A percentile compares a stretch with the other conserved stretches of the same genome.
Evolutionary conservation across 2,329 filamentous ascomycete species (phyloP).

Genomic region (Coleophoma crateriformis): DNA sequence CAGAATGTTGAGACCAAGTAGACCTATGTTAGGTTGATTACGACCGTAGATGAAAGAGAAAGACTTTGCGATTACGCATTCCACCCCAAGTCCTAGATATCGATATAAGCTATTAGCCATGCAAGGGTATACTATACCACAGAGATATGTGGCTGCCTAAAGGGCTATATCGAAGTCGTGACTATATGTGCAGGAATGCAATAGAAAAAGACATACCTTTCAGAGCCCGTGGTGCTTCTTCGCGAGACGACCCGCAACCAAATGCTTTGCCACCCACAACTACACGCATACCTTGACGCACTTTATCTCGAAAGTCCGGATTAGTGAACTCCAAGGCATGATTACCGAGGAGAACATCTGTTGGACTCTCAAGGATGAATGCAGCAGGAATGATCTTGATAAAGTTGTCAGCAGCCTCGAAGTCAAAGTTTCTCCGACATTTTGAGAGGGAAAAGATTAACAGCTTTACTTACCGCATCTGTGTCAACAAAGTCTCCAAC

Average conservation of each 20-base stretch:
- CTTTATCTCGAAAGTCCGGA: slow-evolving; percentile 32
- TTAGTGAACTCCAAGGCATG: slow-evolving; percentile 35
- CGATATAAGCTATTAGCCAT: neutral
- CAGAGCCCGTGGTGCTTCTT: slow-evolving; percentile 36
- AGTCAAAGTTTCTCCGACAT: neutral
- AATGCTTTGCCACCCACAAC: slow-evolving; percentile 40
- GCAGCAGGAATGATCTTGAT: slow-evolving; percentile 33
- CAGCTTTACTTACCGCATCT: slow-evolving; percentile 26
- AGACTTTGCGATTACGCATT: slow-evolving; percentile 37
- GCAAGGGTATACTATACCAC: neutral
- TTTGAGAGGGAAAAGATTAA: neutral
- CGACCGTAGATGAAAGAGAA: slow-evolving; percentile 41
- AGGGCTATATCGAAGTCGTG: neutral
- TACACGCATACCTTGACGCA: slow-evolving; percentile 30
- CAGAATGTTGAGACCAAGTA: slow-evolving; percentile 34
- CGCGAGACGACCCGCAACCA: slow-evolving; percentile 38
- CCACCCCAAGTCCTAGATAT: slow-evolving; percentile 25
- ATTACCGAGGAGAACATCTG: slow-evolving; percentile 28
- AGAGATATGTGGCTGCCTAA: neutral
- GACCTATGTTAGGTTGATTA: slow-evolving; percentile 38
- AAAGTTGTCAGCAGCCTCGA: neutral
- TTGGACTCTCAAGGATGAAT: slow-evolving; percentile 24
- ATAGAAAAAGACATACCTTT: slow-evolving; percentile 15
- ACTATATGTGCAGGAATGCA: neutral
- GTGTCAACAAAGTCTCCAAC: slow-evolving; percentile 41